Evolutionary conservation across 306 rosid species (phyloP).

Genomic region (Castanea crenata): DNA sequence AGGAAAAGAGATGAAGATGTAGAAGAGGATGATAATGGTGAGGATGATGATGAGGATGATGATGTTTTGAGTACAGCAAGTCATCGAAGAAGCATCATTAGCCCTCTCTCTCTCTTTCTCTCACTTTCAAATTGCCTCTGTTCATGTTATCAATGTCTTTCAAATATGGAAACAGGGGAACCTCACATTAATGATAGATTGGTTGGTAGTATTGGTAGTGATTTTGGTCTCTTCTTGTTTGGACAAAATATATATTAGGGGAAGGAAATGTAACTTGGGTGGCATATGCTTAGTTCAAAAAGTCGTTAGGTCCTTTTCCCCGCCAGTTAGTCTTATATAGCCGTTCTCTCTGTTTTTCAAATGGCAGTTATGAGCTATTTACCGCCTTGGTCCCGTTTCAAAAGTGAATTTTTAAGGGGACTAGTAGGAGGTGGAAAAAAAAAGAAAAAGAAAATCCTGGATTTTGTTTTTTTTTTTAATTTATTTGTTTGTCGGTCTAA

Average conservation of each 20-base stretch:
- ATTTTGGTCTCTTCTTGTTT: constrained; percentile 47
- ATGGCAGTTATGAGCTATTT: constrained; percentile 65
- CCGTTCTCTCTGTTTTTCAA: constrained; percentile 67
- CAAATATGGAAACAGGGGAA: constrained; percentile 51
- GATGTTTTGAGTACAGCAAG: constrained; percentile 49
- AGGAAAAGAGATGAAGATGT: constrained; percentile 69
- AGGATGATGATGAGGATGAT: constrained; percentile 43
- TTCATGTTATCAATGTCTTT: constrained; percentile 31
- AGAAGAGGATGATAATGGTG: constrained; percentile 36
- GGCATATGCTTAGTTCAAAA: constrained; percentile 61
- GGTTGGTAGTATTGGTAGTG: constrained; percentile 47
- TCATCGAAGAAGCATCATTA: constrained; percentile 71
- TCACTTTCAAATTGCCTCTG: constrained; percentile 13
- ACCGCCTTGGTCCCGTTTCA: constrained; percentile 32
- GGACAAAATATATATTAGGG: constrained; percentile 47
- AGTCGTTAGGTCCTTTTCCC: constrained; percentile 52
- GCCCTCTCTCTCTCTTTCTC: neutral
- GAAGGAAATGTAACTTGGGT: constrained; percentile 45
- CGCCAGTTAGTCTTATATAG: constrained; percentile 45
- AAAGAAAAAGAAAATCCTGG: neutral
- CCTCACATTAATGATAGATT: constrained; percentile 50
- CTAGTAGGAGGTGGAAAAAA: constrained; percentile 48
- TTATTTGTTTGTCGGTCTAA: neutral
- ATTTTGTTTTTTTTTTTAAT: constrained; percentile 11
- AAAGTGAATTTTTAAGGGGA: constrained; percentile 28